These are phyloP conservation scores for Mimosa pudica DNA, from an alignment of 306 rosid genomes.

Conservation along the genomic window DNA sequence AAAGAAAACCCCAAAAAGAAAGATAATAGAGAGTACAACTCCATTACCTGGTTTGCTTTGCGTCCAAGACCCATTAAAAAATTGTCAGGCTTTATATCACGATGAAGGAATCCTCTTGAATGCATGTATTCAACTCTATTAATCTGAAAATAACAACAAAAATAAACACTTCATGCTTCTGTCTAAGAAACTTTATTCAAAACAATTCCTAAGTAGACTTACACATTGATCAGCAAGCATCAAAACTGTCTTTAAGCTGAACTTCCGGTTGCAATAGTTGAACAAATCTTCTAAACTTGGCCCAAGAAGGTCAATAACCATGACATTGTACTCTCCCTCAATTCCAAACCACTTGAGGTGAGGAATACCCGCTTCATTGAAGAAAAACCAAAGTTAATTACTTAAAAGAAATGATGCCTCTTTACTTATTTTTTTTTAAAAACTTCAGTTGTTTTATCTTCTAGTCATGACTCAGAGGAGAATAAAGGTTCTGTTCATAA, in stretches of 20 bases:
- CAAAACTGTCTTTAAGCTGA: constrained; percentile 86
- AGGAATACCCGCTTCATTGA: constrained; percentile 88
- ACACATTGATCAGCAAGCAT: constrained; percentile 99
- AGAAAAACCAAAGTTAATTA: constrained; percentile 41
- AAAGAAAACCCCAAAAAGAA: constrained; percentile 10
- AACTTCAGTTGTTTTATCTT: constrained; percentile 16
- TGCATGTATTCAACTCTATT: constrained; percentile 99
- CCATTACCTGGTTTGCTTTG: constrained; percentile 89
- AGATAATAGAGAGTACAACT: not conserved
- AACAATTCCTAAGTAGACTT: constrained; percentile 41
- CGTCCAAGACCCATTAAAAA: constrained; percentile 98
- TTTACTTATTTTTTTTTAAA: constrained; percentile 1
- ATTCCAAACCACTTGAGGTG: constrained; percentile 99
- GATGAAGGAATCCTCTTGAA: constrained; percentile 98
- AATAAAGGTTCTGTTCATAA: constrained; percentile 23
- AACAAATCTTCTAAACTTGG: constrained; percentile 98
- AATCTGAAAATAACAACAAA: constrained; percentile 57
- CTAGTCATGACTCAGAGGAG: constrained; percentile 13
- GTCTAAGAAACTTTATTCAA: constrained; percentile 25
- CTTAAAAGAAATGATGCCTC: constrained; percentile 24
- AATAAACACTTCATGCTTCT: constrained; percentile 15
- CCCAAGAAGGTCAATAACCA: constrained; percentile 99
- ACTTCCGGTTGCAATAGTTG: constrained; percentile 92
- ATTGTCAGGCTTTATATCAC: constrained; percentile 99
- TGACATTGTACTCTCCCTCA: constrained; percentile 92